phyloP scores from a whole-genome alignment of 2,329 filamentous ascomycete species.

The Davidsoniella neocaledoniae region DNA sequence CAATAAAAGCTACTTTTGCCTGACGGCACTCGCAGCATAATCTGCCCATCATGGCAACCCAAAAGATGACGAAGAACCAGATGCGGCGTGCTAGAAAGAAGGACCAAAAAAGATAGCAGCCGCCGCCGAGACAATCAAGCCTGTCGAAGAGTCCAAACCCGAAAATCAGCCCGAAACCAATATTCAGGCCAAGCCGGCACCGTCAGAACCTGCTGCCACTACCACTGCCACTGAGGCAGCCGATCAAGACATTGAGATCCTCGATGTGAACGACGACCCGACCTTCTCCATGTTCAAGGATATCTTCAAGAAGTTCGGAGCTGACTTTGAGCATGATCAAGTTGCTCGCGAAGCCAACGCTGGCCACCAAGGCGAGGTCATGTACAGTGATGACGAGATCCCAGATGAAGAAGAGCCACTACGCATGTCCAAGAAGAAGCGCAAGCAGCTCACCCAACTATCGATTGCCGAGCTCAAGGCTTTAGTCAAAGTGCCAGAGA shows the following conservation, averaged over 20 bases:
- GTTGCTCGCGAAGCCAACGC: conserved; percentile 46
- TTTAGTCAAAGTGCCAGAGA: conserved; percentile 74
- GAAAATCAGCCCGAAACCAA: not conserved
- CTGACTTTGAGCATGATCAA: conserved; percentile 43
- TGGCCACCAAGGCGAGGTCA: conserved; percentile 69
- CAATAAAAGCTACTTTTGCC: no score
- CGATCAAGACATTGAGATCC: conserved; percentile 21
- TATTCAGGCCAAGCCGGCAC: no score
- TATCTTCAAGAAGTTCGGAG: conserved; percentile 66
- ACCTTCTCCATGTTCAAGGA: conserved; percentile 70
- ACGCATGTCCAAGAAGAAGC: conserved; percentile 75
- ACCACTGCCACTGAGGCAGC: not conserved
- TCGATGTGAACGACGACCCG: conserved; percentile 44
- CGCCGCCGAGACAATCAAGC: conserved; percentile 1
- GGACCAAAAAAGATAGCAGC: conserved; percentile 53
- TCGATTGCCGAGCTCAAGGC: conserved; percentile 93
- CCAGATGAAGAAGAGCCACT: conserved; percentile 60
- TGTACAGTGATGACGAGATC: conserved; percentile 70
- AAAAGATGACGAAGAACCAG: conserved; percentile 86
- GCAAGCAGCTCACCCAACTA: conserved; percentile 78
- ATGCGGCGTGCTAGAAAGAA: conserved; percentile 88
- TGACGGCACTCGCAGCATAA: no score
- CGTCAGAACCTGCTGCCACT: conserved; percentile 1
- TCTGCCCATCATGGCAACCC: conserved; percentile 36
- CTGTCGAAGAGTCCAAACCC: conserved; percentile 11